A percentile compares a stretch with the other conserved stretches of the same genome.
phyloP scores from a whole-genome alignment of 345 rosid genomes.

The Heritiera littoralis region DNA sequence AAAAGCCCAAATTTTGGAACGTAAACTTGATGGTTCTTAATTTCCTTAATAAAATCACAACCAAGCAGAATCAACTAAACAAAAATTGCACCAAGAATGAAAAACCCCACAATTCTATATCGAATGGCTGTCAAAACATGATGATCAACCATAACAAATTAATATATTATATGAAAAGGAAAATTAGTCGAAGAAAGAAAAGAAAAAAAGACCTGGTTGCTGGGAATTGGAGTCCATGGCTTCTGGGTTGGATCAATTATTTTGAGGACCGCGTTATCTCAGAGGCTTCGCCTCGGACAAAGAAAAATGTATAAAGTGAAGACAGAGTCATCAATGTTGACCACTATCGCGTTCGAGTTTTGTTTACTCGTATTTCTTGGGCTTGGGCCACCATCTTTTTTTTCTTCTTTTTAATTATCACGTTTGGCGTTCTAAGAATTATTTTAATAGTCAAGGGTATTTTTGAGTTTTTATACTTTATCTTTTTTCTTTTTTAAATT shows the following conservation, averaged over 20 bases:
- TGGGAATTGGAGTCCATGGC: slow-evolving; percentile 54
- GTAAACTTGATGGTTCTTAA: background rate
- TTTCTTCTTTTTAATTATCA: no score
- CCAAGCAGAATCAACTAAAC: background rate
- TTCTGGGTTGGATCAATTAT: slow-evolving; percentile 16
- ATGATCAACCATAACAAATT: slow-evolving; percentile 9
- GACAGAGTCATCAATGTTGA: no score
- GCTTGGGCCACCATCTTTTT: no score
- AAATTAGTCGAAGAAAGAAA: background rate
- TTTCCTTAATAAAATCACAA: background rate
- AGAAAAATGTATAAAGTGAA: no score
- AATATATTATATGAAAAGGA: background rate
- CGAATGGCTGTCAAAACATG: background rate
- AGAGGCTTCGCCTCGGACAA: slow-evolving; percentile 30
- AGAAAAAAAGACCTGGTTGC: slow-evolving; percentile 40
- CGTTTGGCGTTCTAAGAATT: no score
- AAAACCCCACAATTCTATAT: background rate
- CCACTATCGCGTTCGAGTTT: no score
- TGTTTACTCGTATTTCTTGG: no score
- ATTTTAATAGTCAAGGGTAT: no score
- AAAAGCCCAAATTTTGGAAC: background rate
- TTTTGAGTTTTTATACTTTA: no score
- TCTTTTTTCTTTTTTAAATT: no score
- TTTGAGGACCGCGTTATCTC: slow-evolving; percentile 29
- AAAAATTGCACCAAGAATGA: background rate